Conservation (phyloP, 148 eudicot genomes). For the Rhododendron mucronatum region DNA sequence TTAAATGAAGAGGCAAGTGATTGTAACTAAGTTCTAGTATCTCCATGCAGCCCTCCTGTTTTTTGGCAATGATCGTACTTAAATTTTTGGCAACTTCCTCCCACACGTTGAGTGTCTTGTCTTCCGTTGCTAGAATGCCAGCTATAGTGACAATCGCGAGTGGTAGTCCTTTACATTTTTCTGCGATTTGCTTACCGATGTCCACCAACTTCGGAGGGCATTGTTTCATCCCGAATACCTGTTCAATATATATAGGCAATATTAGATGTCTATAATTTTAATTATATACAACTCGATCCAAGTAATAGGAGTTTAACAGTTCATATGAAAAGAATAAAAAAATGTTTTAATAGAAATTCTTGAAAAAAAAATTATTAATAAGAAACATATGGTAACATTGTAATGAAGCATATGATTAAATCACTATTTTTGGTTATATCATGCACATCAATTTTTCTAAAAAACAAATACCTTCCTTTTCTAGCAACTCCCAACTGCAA, state of each 20-base stretch:
- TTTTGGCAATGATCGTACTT: slow-evolving; percentile 11
- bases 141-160: slow-evolving; percentile 39
- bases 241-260: too few species aligned
- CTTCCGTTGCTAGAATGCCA: slow-evolving; percentile 10
- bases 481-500: slow-evolving; percentile 34
- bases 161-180: slow-evolving; percentile 32
- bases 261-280: too few species aligned
- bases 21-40: too few species aligned
- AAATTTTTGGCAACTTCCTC: slow-evolving; percentile 16
- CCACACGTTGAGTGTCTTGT: slow-evolving; percentile 17
- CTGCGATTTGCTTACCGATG: slow-evolving; percentile 19
- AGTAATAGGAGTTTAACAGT: not conserved
- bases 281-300: not conserved
- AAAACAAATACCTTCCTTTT: not conserved
- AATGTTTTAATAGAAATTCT: not conserved
- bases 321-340: slow-evolving; percentile 1
- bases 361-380: too few species aligned
- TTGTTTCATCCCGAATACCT: slow-evolving; percentile 10
- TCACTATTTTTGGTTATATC: not conserved
- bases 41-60: too few species aligned
- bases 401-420: not conserved
- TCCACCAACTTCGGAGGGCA: slow-evolving; percentile 25
- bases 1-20: too few species aligned
- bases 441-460: not conserved
- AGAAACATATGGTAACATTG: not conserved